phyloP scores from a whole-genome alignment of 2,329 filamentous ascomycete genomes.

The Talaromyces amestolkiae region DNA sequence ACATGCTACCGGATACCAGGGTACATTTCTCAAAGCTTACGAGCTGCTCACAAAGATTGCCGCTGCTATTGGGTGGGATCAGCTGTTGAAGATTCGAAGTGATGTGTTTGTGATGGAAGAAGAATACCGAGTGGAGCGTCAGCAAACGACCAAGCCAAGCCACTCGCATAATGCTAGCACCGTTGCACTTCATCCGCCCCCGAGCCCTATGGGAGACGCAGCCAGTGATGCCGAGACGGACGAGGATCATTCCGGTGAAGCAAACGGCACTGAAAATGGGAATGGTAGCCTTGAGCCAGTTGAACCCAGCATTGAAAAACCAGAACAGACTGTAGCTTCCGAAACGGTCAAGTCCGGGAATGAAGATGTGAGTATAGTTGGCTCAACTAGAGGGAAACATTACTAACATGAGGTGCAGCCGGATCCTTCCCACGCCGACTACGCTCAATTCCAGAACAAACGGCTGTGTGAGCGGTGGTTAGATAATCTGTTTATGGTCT shows the following conservation, averaged over 20 bases:
- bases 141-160: constrained; percentile 31
- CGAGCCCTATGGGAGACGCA: constrained; percentile 43
- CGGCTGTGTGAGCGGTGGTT: constrained; percentile 96
- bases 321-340: constrained; percentile 73
- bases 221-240: constrained; percentile 36
- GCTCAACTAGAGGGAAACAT: not conserved
- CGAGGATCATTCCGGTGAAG: constrained; percentile 28
- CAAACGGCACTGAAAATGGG: constrained; percentile 34
- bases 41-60: constrained; percentile 92
- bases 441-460: constrained; percentile 94
- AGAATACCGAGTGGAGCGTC: constrained; percentile 80
- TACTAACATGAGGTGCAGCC: constrained; percentile 44
- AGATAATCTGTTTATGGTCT: constrained; percentile 97
- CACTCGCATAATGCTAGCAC: constrained; percentile 69
- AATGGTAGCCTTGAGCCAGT: constrained; percentile 21
- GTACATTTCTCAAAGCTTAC: constrained; percentile 94
- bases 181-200: constrained; percentile 70
- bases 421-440: constrained; percentile 65
- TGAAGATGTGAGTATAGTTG: constrained; percentile 59
- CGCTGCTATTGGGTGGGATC: constrained; percentile 95
- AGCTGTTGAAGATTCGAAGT: constrained; percentile 88
- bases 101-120: constrained; percentile 99
- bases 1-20: constrained; percentile 84
- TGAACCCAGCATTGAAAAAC: constrained; percentile 64
- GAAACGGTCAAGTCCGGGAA: constrained; percentile 72